phyloP scores from a whole-genome alignment of 2,329 filamentous ascomycete genomes.

The Penicillium sp. region DNA sequence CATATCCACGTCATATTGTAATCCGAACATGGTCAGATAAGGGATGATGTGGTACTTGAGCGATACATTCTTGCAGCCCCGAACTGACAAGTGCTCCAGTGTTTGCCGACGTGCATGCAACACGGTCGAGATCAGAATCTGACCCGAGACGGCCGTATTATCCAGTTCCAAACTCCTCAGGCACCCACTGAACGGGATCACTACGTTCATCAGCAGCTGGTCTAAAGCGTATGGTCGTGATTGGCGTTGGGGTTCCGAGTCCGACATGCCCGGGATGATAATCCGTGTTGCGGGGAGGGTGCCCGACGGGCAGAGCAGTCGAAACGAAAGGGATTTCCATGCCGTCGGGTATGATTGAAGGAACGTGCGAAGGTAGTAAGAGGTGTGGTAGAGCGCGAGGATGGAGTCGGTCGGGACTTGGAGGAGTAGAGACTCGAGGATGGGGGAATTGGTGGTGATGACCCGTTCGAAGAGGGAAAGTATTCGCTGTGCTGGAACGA shows the following conservation, averaged over 20 bases:
- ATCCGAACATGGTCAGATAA: slow-evolving; percentile 58
- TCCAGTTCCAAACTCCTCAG: slow-evolving; percentile 64
- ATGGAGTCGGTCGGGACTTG: slow-evolving; percentile 63
- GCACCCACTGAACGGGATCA: slow-evolving; percentile 62
- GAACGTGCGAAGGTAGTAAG: slow-evolving; percentile 60
- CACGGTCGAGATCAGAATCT: slow-evolving; percentile 61
- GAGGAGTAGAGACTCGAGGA: slow-evolving; percentile 64
- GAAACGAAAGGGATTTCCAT: slow-evolving; percentile 67
- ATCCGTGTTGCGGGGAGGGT: slow-evolving; percentile 42
- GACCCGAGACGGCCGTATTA: slow-evolving; percentile 66
- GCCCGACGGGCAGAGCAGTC: slow-evolving; percentile 53
- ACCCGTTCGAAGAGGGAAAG: slow-evolving; percentile 60
- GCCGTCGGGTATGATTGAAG: slow-evolving; percentile 63
- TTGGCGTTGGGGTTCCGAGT: slow-evolving; percentile 51
- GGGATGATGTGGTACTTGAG: slow-evolving; percentile 69
- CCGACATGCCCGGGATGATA: slow-evolving; percentile 40
- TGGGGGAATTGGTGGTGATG: slow-evolving; percentile 62
- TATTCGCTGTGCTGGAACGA: slow-evolving; percentile 34
- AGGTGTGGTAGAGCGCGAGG: slow-evolving; percentile 65
- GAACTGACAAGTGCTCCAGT: slow-evolving; percentile 64
- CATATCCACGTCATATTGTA: slow-evolving; percentile 54
- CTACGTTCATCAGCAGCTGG: slow-evolving; percentile 61
- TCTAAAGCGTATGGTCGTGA: slow-evolving; percentile 65
- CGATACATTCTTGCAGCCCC: slow-evolving; percentile 69
- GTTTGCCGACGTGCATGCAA: slow-evolving; percentile 61